Evolutionary conservation across 768 basidiomycete genomes (phyloP).

Genomic region (Leucocoprinus leucothites): DNA sequence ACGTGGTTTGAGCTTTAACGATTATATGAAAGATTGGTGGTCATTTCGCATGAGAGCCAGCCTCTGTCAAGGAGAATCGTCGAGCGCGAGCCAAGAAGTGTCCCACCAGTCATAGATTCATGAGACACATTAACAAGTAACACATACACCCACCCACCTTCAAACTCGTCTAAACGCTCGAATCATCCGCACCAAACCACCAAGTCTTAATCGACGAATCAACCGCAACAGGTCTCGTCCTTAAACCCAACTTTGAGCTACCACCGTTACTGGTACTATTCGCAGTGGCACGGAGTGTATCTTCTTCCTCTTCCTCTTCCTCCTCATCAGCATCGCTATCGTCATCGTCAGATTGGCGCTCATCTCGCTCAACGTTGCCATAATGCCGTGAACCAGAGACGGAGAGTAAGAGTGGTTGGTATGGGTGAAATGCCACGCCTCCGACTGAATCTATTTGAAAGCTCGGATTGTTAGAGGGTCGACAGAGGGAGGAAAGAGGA

Average conservation of each 20-base stretch:
- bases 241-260: conserved; percentile 10
- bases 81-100: too few relatives aligned
- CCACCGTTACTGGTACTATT: background rate
- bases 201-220: conserved; percentile 34
- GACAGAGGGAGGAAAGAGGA: background rate
- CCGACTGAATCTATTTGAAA: conserved; percentile 63
- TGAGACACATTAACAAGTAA: too few relatives aligned
- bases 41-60: too few relatives aligned
- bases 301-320: too few relatives aligned
- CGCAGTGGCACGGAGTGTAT: too few relatives aligned
- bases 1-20: too few relatives aligned
- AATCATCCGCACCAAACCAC: conserved; percentile 18
- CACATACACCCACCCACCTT: too few relatives aligned
- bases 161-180: too few relatives aligned
- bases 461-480: background rate
- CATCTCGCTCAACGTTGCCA: conserved; percentile 25
- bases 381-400: conserved; percentile 78
- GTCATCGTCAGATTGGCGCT: conserved; percentile 18
- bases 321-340: conserved; percentile 1
- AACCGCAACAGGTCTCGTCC: conserved; percentile 21
- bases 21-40: too few relatives aligned
- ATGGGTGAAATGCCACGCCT: conserved; percentile 71
- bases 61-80: too few relatives aligned
- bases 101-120: too few relatives aligned
- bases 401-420: conserved; percentile 53